Percentiles rank a stretch among this genome's conserved stretches.
Conservation (phyloP, 2,329 filamentous ascomycete species). For the Fusarium irregulare region DNA sequence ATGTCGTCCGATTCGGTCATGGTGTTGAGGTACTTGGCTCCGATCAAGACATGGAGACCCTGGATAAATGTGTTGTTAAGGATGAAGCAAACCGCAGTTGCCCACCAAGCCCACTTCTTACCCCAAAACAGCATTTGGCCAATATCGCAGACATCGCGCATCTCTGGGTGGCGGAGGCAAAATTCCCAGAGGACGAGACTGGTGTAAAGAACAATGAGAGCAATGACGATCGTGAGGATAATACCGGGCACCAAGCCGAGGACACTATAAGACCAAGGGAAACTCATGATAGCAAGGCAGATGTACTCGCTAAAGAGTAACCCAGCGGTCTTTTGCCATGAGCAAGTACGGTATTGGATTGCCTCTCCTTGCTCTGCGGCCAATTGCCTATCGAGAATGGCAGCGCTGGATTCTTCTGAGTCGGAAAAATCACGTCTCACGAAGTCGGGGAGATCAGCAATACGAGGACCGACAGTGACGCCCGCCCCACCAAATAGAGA, state of each 20-base stretch:
- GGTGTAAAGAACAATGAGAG: constrained; percentile 84
- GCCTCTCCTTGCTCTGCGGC: constrained; percentile 79
- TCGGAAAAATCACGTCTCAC: constrained; percentile 53
- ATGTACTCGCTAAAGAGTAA: constrained; percentile 96
- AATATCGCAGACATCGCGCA: constrained; percentile 93
- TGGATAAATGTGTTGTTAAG: constrained; percentile 95
- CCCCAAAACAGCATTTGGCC: constrained; percentile 96
- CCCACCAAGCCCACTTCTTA: constrained; percentile 77
- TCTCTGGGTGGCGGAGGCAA: constrained; percentile 88
- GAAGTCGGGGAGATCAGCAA: constrained; percentile 58
- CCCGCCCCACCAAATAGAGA: constrained; percentile 54
- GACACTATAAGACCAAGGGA: constrained; percentile 91
- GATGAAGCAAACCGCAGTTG: constrained; percentile 85
- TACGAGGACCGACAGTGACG: constrained; percentile 63
- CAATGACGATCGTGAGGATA: constrained; percentile 83
- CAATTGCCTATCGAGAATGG: constrained; percentile 73
- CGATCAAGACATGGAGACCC: constrained; percentile 83
- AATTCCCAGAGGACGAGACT: constrained; percentile 76
- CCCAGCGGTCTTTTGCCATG: constrained; percentile 93
- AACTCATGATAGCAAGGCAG: constrained; percentile 92
- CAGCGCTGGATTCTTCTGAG: constrained; percentile 59
- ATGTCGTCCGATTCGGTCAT: constrained; percentile 76
- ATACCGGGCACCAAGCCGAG: constrained; percentile 87
- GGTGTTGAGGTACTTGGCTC: constrained; percentile 89
- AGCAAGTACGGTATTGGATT: constrained; percentile 93